These are phyloP conservation scores for Tetradesmus obliquus DNA, from an alignment of 139 green algal species.

Conservation along the genomic window DNA sequence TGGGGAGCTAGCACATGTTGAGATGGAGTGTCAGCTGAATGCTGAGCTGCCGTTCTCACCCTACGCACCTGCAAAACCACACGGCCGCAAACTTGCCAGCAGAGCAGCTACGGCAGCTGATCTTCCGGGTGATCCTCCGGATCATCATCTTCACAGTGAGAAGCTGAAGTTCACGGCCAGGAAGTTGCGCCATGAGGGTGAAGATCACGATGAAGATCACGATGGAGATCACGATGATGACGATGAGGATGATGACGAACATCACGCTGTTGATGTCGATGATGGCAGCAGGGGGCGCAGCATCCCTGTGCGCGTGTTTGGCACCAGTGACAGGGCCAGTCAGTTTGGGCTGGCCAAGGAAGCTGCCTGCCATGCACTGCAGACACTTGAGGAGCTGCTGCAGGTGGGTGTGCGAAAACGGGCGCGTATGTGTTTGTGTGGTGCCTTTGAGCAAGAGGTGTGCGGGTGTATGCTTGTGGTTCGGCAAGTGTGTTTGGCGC, in stretches of 20 bases:
- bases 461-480: too few species aligned
- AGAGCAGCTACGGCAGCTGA: neutral
- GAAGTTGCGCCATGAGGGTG: neutral
- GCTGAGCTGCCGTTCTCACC: neutral
- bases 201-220: neutral
- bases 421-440: too few species aligned
- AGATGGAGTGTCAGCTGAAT: conserved; percentile 30
- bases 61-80: neutral
- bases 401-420: conserved; percentile 14
- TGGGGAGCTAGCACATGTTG: conserved; percentile 63
- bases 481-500: too few species aligned
- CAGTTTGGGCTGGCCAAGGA: conserved; percentile 37
- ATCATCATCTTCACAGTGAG: neutral
- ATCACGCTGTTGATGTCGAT: neutral
- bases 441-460: too few species aligned
- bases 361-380: conserved; percentile 24
- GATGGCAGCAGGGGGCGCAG: neutral
- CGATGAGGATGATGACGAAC: neutral
- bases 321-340: conserved; percentile 61
- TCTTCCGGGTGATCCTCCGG: neutral
- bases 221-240: neutral
- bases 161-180: neutral
- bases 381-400: conserved; percentile 29
- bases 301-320: conserved; percentile 69
- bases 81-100: neutral